These are phyloP conservation scores for Sarocladium kiliense DNA, from an alignment of 2,329 filamentous ascomycete genomes.

Conservation along the genomic window DNA sequence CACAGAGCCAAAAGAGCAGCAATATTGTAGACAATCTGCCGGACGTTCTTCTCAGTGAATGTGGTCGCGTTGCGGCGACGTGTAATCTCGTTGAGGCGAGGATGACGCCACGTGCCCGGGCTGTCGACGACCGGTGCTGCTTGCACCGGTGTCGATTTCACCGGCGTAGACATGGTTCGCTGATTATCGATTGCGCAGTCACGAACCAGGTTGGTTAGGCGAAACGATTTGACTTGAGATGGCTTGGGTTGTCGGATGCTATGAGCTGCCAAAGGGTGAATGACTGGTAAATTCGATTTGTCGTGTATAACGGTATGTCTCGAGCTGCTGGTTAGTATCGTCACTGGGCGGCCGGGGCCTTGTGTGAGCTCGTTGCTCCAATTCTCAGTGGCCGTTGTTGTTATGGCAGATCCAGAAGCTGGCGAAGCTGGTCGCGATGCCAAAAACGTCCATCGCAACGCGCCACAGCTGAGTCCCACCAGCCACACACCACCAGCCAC, in stretches of 20 bases:
- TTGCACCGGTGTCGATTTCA: conserved; percentile 33
- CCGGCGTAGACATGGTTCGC: conserved; percentile 28
- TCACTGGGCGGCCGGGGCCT: background rate
- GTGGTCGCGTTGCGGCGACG: conserved; percentile 70
- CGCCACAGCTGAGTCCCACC: conserved; percentile 7
- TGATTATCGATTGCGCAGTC: conserved; percentile 19
- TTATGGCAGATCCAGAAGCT: conserved; percentile 1
- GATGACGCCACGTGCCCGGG: conserved; percentile 86
- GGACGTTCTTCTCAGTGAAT: conserved; percentile 74
- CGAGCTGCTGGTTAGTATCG: conserved; percentile 7
- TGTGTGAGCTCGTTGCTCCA: conserved; percentile 2
- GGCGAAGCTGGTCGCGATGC: background rate
- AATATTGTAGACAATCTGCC: conserved; percentile 63
- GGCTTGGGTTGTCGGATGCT: background rate
- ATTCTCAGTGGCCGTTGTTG: background rate
- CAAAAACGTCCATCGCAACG: conserved; percentile 6
- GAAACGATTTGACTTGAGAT: background rate
- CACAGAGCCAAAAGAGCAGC: conserved; percentile 37
- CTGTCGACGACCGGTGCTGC: conserved; percentile 39
- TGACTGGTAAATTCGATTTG: too few species aligned
- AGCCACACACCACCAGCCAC: conserved; percentile 16
- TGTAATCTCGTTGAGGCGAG: conserved; percentile 80
- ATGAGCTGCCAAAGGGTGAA: background rate
- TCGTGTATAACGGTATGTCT: too few species aligned
- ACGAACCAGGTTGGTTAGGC: background rate